Base-by-base conservation (phyloP, 352 stramenopile species). In the Achlya hypogyna region DNA sequence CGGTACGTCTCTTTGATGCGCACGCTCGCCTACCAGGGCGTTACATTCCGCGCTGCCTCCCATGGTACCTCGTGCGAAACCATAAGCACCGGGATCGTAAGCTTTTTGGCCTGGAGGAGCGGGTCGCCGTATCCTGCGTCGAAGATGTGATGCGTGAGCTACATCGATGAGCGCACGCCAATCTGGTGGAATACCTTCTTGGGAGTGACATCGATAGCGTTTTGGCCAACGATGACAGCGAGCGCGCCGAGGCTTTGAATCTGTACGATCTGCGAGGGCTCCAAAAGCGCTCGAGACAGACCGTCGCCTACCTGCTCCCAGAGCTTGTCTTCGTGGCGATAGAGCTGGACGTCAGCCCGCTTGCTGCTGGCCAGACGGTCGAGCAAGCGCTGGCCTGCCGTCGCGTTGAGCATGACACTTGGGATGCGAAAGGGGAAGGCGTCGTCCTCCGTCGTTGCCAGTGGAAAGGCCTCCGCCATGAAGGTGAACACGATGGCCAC, bases 401-500 rank as follows among this genome's bases (percentile, higher is more conserved):
- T 72, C 47, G 83, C 86, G 27, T 81, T 81, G 27, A 87, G 69
- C 82, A 91, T 89, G 18, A 87, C 81, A 0, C 77, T 78, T 28
- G 82, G 81, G 51, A 89, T 88, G 1, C 51, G 56, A 66, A 87
- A 86, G 2, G 82, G 74, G 54, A 76, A 87, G 0, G n/a, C n/a
- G 23, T 79, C 72, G 28, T 81, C 75, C 29, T 86, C 78, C 4
- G 85, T 80, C 4, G 72, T 69, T 0, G 72, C 51, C 18, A 91
- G 72, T 1, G 78, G 69, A 52, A 91, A 89, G 16, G 82, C 75
- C 6, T 91, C 82, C 0, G 82, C 82, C 0, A 91, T 70, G 20
- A 91, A 87, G 53, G 84, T 79, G 62, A 91, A 89, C 23, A 88
- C 74, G 49, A 89, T 52, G 31, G 85, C 60, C 9, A 88, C 81